Evolutionary conservation across 345 rosid genomes (phyloP).

Genomic region (Sisymbrium altissimum): DNA sequence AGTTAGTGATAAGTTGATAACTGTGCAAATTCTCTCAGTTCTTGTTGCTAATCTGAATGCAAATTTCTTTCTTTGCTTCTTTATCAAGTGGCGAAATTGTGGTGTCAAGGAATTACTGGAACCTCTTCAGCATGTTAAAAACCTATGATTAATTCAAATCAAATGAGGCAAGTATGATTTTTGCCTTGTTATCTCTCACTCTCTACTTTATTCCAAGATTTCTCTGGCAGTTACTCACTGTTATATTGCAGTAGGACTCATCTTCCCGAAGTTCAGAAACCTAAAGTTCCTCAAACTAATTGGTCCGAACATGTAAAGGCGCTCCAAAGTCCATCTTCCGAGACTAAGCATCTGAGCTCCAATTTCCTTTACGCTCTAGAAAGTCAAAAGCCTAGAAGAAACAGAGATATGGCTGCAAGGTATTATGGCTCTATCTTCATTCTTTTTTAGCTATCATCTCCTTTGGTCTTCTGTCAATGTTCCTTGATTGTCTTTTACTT

Average conservation of each 20-base stretch:
- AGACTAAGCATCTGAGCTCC: conserved; percentile 50
- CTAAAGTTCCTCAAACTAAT: conserved; percentile 56
- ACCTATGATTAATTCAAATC: conserved; percentile 37
- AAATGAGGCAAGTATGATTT: conserved; percentile 37
- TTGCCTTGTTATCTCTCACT: background rate
- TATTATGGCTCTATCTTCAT: background rate
- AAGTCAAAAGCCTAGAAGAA: conserved; percentile 53
- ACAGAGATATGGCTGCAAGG: conserved; percentile 51
- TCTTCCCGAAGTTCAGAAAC: conserved; percentile 39
- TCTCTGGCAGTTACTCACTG: background rate
- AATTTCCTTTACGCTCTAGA: conserved; percentile 67
- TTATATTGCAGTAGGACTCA: conserved; percentile 40
- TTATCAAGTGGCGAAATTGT: background rate
- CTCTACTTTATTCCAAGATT: background rate
- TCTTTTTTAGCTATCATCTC: background rate
- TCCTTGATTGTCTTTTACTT: background rate
- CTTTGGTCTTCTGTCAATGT: background rate
- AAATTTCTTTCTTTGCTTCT: background rate
- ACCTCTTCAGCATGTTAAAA: conserved; percentile 24
- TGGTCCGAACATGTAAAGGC: conserved; percentile 65
- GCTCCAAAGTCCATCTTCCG: conserved; percentile 36
- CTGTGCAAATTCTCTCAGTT: background rate
- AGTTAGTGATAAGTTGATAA: background rate
- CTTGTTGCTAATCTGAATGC: conserved; percentile 16
- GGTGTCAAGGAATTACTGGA: conserved; percentile 14